phyloP scores from a whole-genome alignment of 805 yeast species.

The Saccharomyces kudriavzevii region DNA sequence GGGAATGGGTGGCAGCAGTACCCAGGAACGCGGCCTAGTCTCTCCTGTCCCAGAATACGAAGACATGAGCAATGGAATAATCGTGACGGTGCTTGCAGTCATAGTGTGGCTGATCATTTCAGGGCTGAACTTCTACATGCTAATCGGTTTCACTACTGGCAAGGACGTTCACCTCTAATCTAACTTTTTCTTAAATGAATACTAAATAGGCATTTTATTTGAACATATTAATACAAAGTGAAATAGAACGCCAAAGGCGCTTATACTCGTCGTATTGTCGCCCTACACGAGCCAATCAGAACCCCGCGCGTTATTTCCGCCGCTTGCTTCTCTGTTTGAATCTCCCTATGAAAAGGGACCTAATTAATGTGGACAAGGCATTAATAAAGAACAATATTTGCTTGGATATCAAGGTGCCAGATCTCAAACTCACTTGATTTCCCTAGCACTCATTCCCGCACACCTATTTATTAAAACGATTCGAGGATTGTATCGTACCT shows the following conservation, averaged over 20 bases:
- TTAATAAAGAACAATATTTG: not conserved
- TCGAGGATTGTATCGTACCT: not conserved
- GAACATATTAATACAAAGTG: too few relatives aligned
- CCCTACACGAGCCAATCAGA: not conserved
- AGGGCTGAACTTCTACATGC: slow-evolving; percentile 57
- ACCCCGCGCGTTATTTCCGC: not conserved
- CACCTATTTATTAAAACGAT: not conserved
- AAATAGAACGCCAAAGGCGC: not conserved
- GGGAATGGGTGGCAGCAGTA: slow-evolving; percentile 4
- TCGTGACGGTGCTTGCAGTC: slow-evolving; percentile 45
- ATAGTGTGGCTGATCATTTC: slow-evolving; percentile 63
- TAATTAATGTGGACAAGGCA: not conserved
- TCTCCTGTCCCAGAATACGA: slow-evolving; percentile 15
- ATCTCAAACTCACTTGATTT: not conserved
- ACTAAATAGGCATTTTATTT: not conserved
- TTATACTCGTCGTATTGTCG: not conserved
- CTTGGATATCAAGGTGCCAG: not conserved
- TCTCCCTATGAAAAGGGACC: not conserved
- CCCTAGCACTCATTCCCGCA: not conserved
- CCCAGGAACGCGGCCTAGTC: not conserved
- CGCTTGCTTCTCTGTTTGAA: not conserved
- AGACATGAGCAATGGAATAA: slow-evolving; percentile 38
- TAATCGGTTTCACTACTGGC: slow-evolving; percentile 42
- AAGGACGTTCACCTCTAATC: slow-evolving; percentile 32
- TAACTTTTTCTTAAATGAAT: not conserved